Evolutionary conservation across 495 filamentous ascomycete species (phyloP).

Genomic region (Elasticomyces elasticus): DNA sequence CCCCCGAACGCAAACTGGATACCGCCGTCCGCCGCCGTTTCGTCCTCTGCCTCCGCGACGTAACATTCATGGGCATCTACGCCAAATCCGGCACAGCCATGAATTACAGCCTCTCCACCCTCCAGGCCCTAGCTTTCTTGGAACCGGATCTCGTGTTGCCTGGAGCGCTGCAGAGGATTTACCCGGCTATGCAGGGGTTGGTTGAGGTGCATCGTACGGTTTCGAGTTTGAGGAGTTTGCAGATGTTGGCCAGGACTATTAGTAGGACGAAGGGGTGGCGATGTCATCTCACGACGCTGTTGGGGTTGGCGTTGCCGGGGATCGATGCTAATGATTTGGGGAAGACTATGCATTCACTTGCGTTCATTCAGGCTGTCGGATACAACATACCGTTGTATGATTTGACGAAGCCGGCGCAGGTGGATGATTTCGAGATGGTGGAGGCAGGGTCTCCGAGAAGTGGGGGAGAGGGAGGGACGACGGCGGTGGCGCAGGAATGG

Average conservation of each 20-base stretch:
- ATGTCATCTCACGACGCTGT: slow-evolving; percentile 84
- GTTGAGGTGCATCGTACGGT: slow-evolving; percentile 97
- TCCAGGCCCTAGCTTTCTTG: slow-evolving; percentile 80
- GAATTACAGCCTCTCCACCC: slow-evolving; percentile 77
- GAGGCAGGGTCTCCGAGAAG: slow-evolving; percentile 41
- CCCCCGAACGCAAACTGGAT: slow-evolving; percentile 66
- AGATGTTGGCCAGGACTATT: slow-evolving; percentile 82
- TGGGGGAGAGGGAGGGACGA: slow-evolving; percentile 38
- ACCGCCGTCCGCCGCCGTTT: slow-evolving; percentile 76
- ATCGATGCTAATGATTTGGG: slow-evolving; percentile 97
- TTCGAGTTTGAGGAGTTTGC: slow-evolving; percentile 81
- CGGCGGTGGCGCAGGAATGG: slow-evolving; percentile 73
- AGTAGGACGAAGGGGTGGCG: slow-evolving; percentile 82
- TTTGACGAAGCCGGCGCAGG: slow-evolving; percentile 47
- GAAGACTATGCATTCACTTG: slow-evolving; percentile 87
- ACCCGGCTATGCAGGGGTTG: slow-evolving; percentile 87
- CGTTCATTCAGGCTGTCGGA: slow-evolving; percentile 87
- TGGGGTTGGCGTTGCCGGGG: slow-evolving; percentile 85
- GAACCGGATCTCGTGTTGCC: slow-evolving; percentile 90
- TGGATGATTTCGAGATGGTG: slow-evolving; percentile 33
- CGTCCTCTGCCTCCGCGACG: slow-evolving; percentile 80
- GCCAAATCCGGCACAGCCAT: slow-evolving; percentile 86
- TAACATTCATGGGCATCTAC: slow-evolving; percentile 97
- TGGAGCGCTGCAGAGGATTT: slow-evolving; percentile 89
- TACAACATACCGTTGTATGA: slow-evolving; percentile 91